phyloP scores from a whole-genome alignment of 2,329 filamentous ascomycete species.

The Biscogniauxia sp. region DNA sequence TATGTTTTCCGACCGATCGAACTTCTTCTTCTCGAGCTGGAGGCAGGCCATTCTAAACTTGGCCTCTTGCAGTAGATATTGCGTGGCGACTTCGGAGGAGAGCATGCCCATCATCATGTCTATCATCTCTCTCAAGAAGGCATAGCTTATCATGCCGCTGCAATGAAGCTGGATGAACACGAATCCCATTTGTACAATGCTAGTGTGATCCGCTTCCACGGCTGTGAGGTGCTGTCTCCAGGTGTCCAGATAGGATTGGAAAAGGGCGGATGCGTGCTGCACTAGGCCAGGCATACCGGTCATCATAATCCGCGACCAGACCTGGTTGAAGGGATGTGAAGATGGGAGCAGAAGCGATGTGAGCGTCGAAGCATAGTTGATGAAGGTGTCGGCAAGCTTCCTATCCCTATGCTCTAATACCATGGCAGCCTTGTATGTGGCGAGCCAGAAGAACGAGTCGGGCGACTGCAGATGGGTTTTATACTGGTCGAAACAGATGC shows the following conservation, averaged over 20 bases:
- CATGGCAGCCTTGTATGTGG: conserved; percentile 29
- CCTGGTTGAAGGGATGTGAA: conserved; percentile 26
- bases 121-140: conserved; percentile 21
- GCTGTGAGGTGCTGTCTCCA: conserved; percentile 24
- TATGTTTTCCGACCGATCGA: conserved; percentile 21
- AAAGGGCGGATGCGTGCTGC: conserved; percentile 23
- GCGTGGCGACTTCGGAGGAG: conserved; percentile 14
- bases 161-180: conserved; percentile 30
- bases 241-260: conserved; percentile 26
- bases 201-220: conserved; percentile 16
- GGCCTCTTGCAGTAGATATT: conserved; percentile 27
- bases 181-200: conserved; percentile 27
- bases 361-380: conserved; percentile 27
- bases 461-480: conserved; percentile 25
- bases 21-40: conserved; percentile 16
- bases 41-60: conserved; percentile 25
- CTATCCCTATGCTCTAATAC: conserved; percentile 23
- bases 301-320: conserved; percentile 28
- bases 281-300: conserved; percentile 26
- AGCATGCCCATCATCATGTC: conserved; percentile 17
- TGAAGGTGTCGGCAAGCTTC: conserved; percentile 25
- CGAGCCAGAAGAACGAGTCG: conserved; percentile 31
- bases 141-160: conserved; percentile 24
- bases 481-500: conserved; percentile 29
- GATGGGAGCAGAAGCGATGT: conserved; percentile 23